Evolutionary conservation across 2,329 filamentous ascomycete species (phyloP).

Genomic region (Juglanconis juglandina): DNA sequence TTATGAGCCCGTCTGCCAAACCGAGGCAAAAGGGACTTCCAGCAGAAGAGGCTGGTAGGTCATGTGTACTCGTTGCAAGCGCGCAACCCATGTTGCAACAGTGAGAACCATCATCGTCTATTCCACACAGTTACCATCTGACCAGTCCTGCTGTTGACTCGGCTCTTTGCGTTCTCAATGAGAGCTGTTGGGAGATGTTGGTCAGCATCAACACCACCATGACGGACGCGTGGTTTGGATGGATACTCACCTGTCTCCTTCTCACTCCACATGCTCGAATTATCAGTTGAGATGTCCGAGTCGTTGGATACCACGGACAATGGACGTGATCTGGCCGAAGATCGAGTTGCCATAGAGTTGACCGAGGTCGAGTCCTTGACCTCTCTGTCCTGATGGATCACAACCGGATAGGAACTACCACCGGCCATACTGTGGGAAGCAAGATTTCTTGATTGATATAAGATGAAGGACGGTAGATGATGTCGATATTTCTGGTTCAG

Average conservation of each 20-base stretch:
- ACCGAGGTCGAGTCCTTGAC: slow-evolving; percentile 2
- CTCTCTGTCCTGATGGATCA: slow-evolving; percentile 1
- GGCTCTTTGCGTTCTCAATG: background rate
- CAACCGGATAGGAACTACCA: background rate
- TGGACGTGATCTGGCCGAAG: slow-evolving; percentile 3
- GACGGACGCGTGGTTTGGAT: background rate
- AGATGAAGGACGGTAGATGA: background rate
- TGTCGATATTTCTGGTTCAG: no score
- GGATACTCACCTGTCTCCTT: background rate
- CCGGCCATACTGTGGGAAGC: background rate
- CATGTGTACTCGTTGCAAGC: slow-evolving; percentile 1
- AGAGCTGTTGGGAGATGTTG: background rate
- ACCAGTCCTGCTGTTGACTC: slow-evolving; percentile 11
- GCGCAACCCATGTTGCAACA: background rate
- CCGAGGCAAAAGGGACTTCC: no score
- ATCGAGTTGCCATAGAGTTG: slow-evolving; percentile 4
- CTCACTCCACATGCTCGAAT: background rate
- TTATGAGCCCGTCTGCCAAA: no score
- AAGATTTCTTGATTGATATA: background rate
- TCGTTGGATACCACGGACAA: slow-evolving; percentile 2
- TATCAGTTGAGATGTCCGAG: slow-evolving; percentile 1
- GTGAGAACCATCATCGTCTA: background rate
- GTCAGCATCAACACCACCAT: background rate
- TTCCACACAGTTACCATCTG: slow-evolving; percentile 15
- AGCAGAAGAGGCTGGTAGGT: background rate